A percentile compares a stretch with the other conserved stretches of the same genome.
phyloP scores from a whole-genome alignment of 495 filamentous ascomycete species.

The Hypoxylon cercidicola region DNA sequence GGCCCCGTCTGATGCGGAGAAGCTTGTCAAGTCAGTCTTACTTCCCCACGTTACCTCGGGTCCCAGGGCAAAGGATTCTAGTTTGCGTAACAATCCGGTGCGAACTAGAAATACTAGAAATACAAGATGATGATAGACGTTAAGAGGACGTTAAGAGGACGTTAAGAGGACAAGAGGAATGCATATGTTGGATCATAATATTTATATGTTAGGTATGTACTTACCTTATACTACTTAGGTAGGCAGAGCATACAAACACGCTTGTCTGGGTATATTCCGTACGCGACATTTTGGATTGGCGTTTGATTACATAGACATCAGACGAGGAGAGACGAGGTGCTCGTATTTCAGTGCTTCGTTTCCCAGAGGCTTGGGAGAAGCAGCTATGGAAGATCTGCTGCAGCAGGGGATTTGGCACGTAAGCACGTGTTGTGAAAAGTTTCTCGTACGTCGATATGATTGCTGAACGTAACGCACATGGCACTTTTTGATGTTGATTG shows the following conservation, averaged over 20 bases:
- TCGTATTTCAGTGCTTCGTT: background rate
- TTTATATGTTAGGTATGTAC: background rate
- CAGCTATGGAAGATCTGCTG: background rate
- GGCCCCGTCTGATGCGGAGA: conserved; percentile 25
- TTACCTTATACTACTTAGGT: background rate
- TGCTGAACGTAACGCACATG: background rate
- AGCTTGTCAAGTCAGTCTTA: background rate
- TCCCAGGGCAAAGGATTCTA: conserved; percentile 3
- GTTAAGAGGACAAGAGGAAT: background rate
- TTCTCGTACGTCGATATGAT: background rate
- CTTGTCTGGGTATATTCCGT: background rate
- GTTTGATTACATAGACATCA: background rate
- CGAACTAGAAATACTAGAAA: background rate
- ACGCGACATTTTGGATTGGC: background rate
- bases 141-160: background rate
- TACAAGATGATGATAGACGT: background rate
- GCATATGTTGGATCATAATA: background rate
- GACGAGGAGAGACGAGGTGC: background rate
- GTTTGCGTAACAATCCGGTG: background rate
- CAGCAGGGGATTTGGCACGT: background rate
- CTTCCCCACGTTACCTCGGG: conserved; percentile 2
- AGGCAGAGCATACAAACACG: background rate
- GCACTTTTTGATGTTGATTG: no score
- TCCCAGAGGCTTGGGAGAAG: background rate
- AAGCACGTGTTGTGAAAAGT: conserved; percentile 1